phyloP scores from a whole-genome alignment of 2,329 filamentous ascomycete species.

The Exophiala bonariae region DNA sequence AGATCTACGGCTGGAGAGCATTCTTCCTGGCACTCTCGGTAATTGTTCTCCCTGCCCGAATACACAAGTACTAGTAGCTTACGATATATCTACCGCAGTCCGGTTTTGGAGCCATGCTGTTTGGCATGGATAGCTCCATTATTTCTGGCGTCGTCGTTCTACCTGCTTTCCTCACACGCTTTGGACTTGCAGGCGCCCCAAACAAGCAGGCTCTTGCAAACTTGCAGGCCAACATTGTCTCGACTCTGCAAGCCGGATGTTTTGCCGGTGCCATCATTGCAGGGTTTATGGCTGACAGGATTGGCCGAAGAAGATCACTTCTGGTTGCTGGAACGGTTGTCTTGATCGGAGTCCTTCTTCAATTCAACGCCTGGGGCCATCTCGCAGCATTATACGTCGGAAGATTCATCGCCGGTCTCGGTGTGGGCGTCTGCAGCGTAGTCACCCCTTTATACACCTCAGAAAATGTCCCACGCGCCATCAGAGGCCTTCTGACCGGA shows the following conservation, averaged over 20 bases:
- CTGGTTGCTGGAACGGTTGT: slow-evolving; percentile 52
- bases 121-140: slow-evolving; percentile 66
- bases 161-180: slow-evolving; percentile 9
- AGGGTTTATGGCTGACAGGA: slow-evolving; percentile 40
- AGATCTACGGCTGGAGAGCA: slow-evolving; percentile 70
- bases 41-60: slow-evolving; percentile 20
- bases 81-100: slow-evolving; percentile 35
- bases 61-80: background rate
- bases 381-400: slow-evolving; percentile 56
- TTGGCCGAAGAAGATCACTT: slow-evolving; percentile 57
- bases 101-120: slow-evolving; percentile 70
- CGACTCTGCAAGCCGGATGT: slow-evolving; percentile 67
- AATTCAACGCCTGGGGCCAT: slow-evolving; percentile 41
- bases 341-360: slow-evolving; percentile 44
- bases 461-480: slow-evolving; percentile 59
- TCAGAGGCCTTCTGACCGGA: slow-evolving; percentile 59
- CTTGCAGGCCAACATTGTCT: slow-evolving; percentile 67
- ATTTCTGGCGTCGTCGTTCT: slow-evolving; percentile 56
- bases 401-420: slow-evolving; percentile 56
- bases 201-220: slow-evolving; percentile 48
- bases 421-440: slow-evolving; percentile 58
- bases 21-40: slow-evolving; percentile 62
- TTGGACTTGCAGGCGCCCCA: slow-evolving; percentile 8
- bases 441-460: slow-evolving; percentile 63
- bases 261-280: slow-evolving; percentile 63